Evolutionary conservation across 140 eudicot genomes (phyloP).

Genomic region (Bidens hawaiensis): DNA sequence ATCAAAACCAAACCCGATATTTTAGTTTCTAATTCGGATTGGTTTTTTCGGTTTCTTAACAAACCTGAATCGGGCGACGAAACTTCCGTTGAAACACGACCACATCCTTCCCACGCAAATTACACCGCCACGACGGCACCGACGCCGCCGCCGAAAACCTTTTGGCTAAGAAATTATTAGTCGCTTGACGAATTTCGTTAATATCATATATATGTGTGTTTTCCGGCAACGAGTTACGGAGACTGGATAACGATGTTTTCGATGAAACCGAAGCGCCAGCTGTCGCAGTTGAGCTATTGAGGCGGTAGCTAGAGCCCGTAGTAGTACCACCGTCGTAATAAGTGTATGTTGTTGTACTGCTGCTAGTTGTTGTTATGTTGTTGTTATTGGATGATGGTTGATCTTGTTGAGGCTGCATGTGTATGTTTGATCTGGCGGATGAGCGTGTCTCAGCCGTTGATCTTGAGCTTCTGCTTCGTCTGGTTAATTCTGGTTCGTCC

Average conservation of each 20-base stretch:
- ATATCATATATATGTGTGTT: constrained; percentile 60
- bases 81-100: constrained; percentile 63
- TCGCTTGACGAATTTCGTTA: constrained; percentile 71
- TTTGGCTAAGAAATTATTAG: constrained; percentile 70
- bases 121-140: constrained; percentile 72
- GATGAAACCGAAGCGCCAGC: constrained; percentile 51
- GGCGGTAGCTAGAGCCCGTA: constrained; percentile 33
- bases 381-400: constrained; percentile 14
- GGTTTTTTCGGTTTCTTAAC: no score
- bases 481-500: constrained; percentile 31
- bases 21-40: no score
- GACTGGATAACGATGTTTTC: constrained; percentile 53
- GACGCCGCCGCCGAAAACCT: constrained; percentile 58
- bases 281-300: constrained; percentile 55
- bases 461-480: constrained; percentile 14
- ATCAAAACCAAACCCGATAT: no score
- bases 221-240: constrained; percentile 76
- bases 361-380: constrained; percentile 4
- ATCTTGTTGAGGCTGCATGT: no score
- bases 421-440: neutral
- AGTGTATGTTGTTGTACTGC: constrained; percentile 17
- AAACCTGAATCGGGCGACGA: constrained; percentile 34
- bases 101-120: constrained; percentile 49
- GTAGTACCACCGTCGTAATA: constrained; percentile 12
- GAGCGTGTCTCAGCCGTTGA: constrained; percentile 12